Conservation (phyloP, 106 monocot species). For the Amphibolis antarctica region DNA sequence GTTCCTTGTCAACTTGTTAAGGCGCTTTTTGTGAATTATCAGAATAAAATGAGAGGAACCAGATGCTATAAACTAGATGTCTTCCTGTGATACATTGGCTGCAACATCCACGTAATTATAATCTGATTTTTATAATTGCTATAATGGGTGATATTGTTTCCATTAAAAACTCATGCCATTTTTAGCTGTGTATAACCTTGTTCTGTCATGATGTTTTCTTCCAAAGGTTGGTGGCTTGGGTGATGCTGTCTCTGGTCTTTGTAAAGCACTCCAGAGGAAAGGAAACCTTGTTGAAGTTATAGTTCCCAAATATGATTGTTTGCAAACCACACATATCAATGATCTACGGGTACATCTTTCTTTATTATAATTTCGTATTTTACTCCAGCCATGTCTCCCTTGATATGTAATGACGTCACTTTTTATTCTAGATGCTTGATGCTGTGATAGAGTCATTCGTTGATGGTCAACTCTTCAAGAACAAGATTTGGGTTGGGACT, state of each 20-base stretch:
- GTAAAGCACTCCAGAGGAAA: constrained; percentile 78
- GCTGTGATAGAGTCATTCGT: constrained; percentile 54
- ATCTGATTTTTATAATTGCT: too few species aligned
- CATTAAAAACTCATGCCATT: too few species aligned
- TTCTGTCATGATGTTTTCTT: constrained; percentile 6
- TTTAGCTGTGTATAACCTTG: neutral
- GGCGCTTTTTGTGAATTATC: too few species aligned
- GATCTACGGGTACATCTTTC: constrained; percentile 42
- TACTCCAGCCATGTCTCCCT: neutral
- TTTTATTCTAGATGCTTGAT: constrained; percentile 51
- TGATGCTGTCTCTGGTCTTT: constrained; percentile 83
- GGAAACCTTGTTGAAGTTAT: constrained; percentile 89
- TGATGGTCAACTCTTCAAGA: constrained; percentile 69
- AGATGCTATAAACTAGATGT: too few species aligned
- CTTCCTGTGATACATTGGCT: too few species aligned
- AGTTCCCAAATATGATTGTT: constrained; percentile 94
- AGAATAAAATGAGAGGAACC: too few species aligned
- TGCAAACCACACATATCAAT: constrained; percentile 37
- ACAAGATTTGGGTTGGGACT: constrained; percentile 87
- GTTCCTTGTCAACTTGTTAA: too few species aligned
- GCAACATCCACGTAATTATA: too few species aligned
- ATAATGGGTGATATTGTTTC: too few species aligned
- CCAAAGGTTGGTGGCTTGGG: constrained; percentile 86
- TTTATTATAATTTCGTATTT: neutral
- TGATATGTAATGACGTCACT: neutral